Evolutionary conservation across 192 early-diverging fungal genomes (phyloP).

Genomic region (Obelidium mucronatum): DNA sequence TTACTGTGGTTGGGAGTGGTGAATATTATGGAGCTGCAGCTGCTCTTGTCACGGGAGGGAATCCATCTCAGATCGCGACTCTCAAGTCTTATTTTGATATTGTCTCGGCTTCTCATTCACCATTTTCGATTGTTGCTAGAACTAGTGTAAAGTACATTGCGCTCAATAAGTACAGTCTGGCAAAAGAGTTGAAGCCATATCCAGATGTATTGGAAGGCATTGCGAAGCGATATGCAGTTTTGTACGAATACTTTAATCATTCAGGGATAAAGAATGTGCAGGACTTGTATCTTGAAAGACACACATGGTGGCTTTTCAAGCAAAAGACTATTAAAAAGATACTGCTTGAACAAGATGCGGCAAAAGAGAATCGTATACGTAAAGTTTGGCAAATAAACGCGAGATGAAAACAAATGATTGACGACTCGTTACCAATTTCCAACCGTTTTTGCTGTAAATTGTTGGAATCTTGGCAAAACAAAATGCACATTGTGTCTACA

Average conservation of each 20-base stretch:
- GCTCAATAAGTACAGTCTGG: not conserved
- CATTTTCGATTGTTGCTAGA: not conserved
- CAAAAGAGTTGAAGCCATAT: not conserved
- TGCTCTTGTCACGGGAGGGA: not conserved
- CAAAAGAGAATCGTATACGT: no score
- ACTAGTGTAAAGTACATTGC: not conserved
- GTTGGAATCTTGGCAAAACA: no score
- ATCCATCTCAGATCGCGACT: not conserved
- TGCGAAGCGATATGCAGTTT: not conserved
- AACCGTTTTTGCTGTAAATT: no score
- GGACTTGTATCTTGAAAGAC: conserved; percentile 2
- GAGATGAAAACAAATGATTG: no score
- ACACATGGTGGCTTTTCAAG: not conserved
- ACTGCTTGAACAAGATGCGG: not conserved
- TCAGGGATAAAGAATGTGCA: not conserved
- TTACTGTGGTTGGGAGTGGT: not conserved
- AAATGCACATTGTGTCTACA: no score
- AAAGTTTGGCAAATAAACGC: no score
- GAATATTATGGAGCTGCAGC: not conserved
- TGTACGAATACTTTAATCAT: not conserved
- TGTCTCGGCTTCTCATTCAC: not conserved
- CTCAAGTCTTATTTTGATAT: not conserved
- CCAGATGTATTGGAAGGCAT: not conserved
- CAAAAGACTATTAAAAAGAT: not conserved
- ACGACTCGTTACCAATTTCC: no score